Conservation (phyloP, 164 flowering plant species). For the Chimonanthus salicifolius region DNA sequence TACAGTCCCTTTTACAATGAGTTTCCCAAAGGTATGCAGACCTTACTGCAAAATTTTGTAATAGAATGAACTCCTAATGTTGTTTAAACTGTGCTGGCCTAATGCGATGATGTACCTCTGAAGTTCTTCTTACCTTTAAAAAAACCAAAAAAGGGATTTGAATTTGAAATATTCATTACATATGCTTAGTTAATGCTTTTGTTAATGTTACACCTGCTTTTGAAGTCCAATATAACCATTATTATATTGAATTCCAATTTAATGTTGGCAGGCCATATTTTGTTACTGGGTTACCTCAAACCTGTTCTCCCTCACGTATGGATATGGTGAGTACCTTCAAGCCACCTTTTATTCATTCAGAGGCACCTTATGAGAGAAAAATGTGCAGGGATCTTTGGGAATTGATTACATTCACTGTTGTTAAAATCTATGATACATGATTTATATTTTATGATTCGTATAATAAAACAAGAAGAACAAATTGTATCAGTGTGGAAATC, state of each 20-base stretch:
- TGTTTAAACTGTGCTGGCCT: not conserved
- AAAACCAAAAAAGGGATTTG: not conserved
- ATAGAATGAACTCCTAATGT: not conserved
- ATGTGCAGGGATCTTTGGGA: not conserved
- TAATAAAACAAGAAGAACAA: no score
- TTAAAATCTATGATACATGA: no score
- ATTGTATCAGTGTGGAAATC: no score
- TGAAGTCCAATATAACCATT: not conserved
- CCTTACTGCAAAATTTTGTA: not conserved
- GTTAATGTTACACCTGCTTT: not conserved
- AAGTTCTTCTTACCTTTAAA: not conserved
- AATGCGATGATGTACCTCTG: not conserved
- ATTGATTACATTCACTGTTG: no score
- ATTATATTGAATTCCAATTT: not conserved
- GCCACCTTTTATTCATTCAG: not conserved
- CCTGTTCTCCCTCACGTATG: constrained; percentile 50
- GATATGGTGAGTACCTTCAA: constrained; percentile 38
- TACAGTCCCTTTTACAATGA: constrained; percentile 68
- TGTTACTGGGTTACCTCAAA: constrained; percentile 73
- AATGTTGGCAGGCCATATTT: constrained; percentile 55
- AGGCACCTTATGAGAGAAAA: no score
- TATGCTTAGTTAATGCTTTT: not conserved
- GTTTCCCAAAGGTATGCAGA: constrained; percentile 64
- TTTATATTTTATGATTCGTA: no score
- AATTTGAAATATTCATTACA: not conserved